These are phyloP conservation scores for Gynostemma pentaphyllum DNA, from an alignment of 306 rosid genomes.

Conservation along the genomic window DNA sequence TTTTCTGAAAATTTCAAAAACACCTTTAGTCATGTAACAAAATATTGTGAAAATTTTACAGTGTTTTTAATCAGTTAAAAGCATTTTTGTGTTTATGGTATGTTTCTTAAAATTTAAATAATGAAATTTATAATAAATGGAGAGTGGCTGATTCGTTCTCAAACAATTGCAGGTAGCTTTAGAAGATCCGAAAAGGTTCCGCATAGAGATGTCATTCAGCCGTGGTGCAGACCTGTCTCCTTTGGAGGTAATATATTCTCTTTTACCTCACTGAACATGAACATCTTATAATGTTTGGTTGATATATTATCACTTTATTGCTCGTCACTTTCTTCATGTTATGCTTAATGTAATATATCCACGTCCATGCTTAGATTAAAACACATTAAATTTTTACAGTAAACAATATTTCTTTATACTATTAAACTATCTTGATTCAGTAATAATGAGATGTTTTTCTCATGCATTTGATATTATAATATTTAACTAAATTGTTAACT, in stretches of 20 bases:
- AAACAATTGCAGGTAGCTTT: conserved; percentile 59
- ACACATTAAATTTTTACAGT: not conserved
- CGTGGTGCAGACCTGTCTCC: conserved; percentile 97
- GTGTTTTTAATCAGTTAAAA: too few species aligned
- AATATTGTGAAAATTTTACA: too few species aligned
- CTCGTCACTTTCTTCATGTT: not conserved
- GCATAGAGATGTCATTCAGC: conserved; percentile 81
- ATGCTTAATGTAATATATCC: not conserved
- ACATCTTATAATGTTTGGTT: not conserved
- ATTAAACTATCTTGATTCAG: not conserved
- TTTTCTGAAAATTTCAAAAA: too few species aligned
- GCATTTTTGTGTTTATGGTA: too few species aligned
- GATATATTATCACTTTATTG: not conserved
- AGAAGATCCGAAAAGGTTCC: conserved; percentile 80
- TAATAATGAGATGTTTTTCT: not conserved
- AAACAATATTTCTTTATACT: too few species aligned
- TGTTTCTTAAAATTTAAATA: too few species aligned
- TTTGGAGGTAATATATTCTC: conserved; percentile 53
- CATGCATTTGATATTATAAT: not conserved
- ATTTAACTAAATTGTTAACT: not conserved
- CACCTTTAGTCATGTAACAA: too few species aligned
- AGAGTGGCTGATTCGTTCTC: conserved; percentile 7
- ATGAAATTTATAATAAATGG: too few species aligned
- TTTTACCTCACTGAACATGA: not conserved
- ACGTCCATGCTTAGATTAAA: not conserved